Evolutionary conservation across 805 yeast genomes (phyloP).

Genomic region (Pichia exigua): DNA sequence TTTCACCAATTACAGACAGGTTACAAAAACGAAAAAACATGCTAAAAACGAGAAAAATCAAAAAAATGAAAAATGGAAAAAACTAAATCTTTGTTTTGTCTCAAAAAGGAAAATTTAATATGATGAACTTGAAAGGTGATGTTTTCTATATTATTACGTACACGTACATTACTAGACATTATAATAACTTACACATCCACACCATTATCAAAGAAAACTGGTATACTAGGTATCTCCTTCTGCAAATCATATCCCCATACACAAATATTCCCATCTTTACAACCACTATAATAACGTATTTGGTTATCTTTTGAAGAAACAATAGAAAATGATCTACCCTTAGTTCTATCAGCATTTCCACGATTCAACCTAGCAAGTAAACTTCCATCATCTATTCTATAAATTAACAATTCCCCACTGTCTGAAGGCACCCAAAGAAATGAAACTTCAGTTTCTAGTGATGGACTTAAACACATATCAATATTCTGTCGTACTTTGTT

Average conservation of each 20-base stretch:
- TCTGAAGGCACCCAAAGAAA: constrained; percentile 68
- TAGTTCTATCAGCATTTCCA: constrained; percentile 25
- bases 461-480: constrained; percentile 46
- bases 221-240: constrained; percentile 1
- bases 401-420: constrained; percentile 60
- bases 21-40: neutral
- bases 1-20: neutral
- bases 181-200: constrained; percentile 1
- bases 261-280: constrained; percentile 58
- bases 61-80: neutral
- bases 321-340: constrained; percentile 45
- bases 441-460: constrained; percentile 45
- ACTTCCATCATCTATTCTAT: constrained; percentile 53
- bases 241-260: constrained; percentile 42
- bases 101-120: neutral
- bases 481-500: constrained; percentile 53
- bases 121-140: neutral
- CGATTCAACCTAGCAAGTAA: constrained; percentile 49
- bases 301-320: constrained; percentile 38
- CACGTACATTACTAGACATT: no score
- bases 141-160: no score
- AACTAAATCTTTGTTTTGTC: neutral
- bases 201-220: constrained; percentile 17
- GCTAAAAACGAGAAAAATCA: neutral
- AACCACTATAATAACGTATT: constrained; percentile 49